These are phyloP conservation scores for Daphne laureola DNA, from an alignment of 441 rosid genomes.

Conservation along the genomic window DNA sequence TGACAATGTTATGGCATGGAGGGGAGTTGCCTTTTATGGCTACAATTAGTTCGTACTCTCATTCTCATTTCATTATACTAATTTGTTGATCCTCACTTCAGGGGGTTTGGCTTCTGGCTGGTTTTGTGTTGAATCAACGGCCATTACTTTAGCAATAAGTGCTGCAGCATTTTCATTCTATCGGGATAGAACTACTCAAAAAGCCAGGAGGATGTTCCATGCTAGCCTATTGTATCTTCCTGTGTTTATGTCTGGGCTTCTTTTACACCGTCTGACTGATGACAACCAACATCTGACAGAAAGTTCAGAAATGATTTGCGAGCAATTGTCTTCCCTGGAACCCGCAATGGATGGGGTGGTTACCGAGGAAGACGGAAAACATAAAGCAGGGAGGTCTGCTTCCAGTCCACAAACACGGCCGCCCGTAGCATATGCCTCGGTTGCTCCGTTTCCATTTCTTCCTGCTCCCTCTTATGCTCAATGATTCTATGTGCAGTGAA, in stretches of 20 bases:
- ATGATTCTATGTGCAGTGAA: too few relatives aligned
- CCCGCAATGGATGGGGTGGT: constrained; percentile 10
- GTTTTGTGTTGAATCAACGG: constrained; percentile 71
- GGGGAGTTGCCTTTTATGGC: background rate
- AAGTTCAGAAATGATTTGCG: constrained; percentile 7
- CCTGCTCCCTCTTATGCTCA: constrained; percentile 61
- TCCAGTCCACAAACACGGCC: constrained; percentile 27
- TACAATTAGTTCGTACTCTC: background rate
- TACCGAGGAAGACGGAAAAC: constrained; percentile 17
- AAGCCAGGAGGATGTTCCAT: constrained; percentile 79
- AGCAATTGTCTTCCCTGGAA: constrained; percentile 19
- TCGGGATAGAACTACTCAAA: constrained; percentile 48
- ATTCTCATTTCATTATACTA: constrained; percentile 1
- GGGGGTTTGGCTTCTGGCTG: constrained; percentile 81
- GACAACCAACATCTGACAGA: constrained; percentile 23
- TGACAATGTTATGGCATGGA: too few relatives aligned
- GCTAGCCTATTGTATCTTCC: constrained; percentile 91
- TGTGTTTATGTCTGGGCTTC: constrained; percentile 78
- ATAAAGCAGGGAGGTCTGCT: constrained; percentile 13
- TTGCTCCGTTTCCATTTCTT: constrained; percentile 92
- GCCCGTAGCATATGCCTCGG: constrained; percentile 80
- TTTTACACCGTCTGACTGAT: constrained; percentile 49
- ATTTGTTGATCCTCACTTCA: constrained; percentile 21
- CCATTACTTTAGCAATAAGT: constrained; percentile 67
- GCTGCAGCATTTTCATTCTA: constrained; percentile 79